Conservation (phyloP, 1,284 basidiomycete species). For the Vanrija sp. region DNA sequence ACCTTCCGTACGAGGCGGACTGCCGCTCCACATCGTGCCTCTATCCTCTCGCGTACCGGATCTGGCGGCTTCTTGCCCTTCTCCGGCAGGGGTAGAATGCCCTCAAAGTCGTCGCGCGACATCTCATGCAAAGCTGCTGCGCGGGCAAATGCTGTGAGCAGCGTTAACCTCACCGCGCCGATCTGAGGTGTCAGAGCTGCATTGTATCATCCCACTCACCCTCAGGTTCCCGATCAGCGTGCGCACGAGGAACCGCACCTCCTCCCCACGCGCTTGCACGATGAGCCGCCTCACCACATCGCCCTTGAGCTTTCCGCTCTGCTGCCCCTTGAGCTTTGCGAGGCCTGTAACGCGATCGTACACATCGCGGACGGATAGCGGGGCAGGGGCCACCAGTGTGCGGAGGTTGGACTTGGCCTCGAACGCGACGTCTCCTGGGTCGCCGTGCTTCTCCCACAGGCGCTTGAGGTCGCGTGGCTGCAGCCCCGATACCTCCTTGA, state of each 20-base stretch:
- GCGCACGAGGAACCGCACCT: constrained; percentile 76
- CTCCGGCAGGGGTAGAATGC: constrained; percentile 44
- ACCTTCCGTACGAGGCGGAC: constrained; percentile 67
- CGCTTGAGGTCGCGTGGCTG: constrained; percentile 63
- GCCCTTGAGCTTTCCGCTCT: constrained; percentile 71
- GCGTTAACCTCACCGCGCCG: constrained; percentile 78
- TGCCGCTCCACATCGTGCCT: constrained; percentile 55
- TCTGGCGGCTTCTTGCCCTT: constrained; percentile 49
- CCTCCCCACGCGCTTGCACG: constrained; percentile 79
- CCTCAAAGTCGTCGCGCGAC: constrained; percentile 44
- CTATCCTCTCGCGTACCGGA: constrained; percentile 53
- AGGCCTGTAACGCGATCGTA: constrained; percentile 66
- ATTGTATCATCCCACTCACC: constrained; percentile 47
- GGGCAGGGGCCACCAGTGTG: constrained; percentile 68
- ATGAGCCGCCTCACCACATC: constrained; percentile 76
- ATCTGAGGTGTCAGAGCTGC: constrained; percentile 53
- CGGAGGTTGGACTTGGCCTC: constrained; percentile 73
- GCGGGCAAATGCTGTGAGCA: constrained; percentile 76
- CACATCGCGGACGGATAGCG: constrained; percentile 62
- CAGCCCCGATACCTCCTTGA: constrained; percentile 77
- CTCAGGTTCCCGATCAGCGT: constrained; percentile 77
- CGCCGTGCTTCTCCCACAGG: constrained; percentile 56
- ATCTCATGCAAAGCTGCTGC: constrained; percentile 63
- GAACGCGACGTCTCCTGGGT: constrained; percentile 77
- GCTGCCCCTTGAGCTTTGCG: constrained; percentile 64